Conservation (phyloP, 176 grass and related monocot species). For the Puccinellia tenuiflora region DNA sequence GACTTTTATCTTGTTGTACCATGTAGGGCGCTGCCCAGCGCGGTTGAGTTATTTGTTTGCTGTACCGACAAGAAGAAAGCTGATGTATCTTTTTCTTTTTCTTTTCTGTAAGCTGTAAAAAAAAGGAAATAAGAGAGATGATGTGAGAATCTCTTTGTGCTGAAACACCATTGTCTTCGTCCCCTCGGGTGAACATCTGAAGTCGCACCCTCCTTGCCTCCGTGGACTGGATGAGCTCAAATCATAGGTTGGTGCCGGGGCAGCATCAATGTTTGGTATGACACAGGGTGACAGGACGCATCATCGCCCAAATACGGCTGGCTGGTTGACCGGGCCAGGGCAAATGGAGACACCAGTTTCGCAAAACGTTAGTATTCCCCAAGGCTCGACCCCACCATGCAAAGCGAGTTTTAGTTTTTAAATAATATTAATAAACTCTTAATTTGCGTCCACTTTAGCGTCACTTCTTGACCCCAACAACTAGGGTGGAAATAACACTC, state of each 20-base stretch:
- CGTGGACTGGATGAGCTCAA: background rate
- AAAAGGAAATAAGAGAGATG: slow-evolving; percentile 15
- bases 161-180: slow-evolving; percentile 2
- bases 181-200: background rate
- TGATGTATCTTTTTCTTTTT: background rate
- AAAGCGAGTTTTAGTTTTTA: no score
- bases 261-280: background rate
- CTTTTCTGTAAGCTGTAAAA: slow-evolving; percentile 25
- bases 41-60: slow-evolving; percentile 34
- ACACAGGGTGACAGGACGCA: background rate
- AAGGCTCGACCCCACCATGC: no score
- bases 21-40: slow-evolving; percentile 1
- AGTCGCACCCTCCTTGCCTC: background rate
- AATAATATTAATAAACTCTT: no score
- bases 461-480: no score
- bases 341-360: background rate
- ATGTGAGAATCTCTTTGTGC: background rate
- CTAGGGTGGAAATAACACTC: no score
- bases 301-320: background rate
- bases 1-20: slow-evolving; percentile 13
- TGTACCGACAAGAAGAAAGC: background rate
- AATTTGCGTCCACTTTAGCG: no score
- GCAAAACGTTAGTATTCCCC: background rate
- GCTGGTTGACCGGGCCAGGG: background rate
- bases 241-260: background rate